Percentiles rank a stretch among this genome's conserved stretches.
Evolutionary conservation across 352 stramenopile genomes (phyloP).

Genomic region (Pythium brachiatum): DNA sequence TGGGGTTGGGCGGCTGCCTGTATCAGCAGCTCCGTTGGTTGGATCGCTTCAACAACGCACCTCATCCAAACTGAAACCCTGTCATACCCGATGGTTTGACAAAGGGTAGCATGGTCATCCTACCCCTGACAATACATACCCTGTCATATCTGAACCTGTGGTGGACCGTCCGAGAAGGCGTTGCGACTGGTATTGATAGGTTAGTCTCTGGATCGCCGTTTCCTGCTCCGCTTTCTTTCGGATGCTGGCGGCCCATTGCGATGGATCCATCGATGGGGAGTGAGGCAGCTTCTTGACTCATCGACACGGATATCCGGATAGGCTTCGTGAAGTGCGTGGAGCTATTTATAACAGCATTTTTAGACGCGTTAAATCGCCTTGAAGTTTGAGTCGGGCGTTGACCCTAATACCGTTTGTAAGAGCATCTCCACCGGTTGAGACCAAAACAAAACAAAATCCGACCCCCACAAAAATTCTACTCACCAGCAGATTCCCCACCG

Average conservation of each 20-base stretch:
- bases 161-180: too few relatives aligned
- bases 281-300: too few relatives aligned
- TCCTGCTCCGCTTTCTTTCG: neutral
- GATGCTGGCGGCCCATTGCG: neutral
- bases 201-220: conserved; percentile 1
- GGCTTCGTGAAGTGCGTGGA: too few relatives aligned
- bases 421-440: neutral
- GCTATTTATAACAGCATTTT: too few relatives aligned
- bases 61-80: conserved; percentile 8
- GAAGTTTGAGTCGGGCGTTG: too few relatives aligned
- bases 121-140: neutral
- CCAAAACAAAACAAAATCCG: neutral
- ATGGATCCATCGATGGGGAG: too few relatives aligned
- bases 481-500: neutral
- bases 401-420: too few relatives aligned
- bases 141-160: neutral
- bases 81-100: neutral
- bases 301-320: too few relatives aligned
- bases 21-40: neutral
- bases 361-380: too few relatives aligned
- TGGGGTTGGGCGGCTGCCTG: neutral
- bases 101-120: neutral
- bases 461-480: neutral
- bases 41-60: neutral
- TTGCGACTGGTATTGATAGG: too few relatives aligned